Evolutionary conservation across 2,329 filamentous ascomycete species (phyloP).

Genomic region (Nigrograna mackinnonii): DNA sequence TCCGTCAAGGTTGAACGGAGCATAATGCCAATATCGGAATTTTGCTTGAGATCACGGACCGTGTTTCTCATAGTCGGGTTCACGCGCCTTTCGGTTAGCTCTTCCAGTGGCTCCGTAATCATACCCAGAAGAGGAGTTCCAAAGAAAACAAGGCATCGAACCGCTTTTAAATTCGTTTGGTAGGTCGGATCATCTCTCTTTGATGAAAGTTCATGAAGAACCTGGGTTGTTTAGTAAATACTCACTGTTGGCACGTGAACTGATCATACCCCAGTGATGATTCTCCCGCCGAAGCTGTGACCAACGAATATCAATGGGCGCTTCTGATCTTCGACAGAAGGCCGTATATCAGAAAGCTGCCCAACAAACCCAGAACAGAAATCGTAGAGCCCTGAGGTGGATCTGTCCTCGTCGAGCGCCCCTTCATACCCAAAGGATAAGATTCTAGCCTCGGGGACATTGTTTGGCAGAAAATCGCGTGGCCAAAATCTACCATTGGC

Average conservation of each 20-base stretch:
- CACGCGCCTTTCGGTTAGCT: not conserved
- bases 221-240: not conserved
- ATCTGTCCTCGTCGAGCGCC: no score
- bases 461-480: conserved; percentile 6
- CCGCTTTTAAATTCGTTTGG: not conserved
- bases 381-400: no score
- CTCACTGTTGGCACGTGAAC: not conserved
- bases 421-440: conserved; percentile 1
- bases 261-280: not conserved
- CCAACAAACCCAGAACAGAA: no score
- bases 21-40: no score
- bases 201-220: not conserved
- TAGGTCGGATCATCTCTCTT: not conserved
- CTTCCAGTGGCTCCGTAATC: not conserved
- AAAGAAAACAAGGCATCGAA: not conserved
- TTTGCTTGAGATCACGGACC: no score
- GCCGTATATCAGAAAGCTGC: no score
- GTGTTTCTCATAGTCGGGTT: no score
- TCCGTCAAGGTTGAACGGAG: no score
- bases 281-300: not conserved
- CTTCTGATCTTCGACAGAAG: no score
- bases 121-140: not conserved
- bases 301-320: not conserved
- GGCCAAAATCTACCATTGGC: conserved; percentile 11
- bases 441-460: not conserved